Conservation (phyloP, 2,329 filamentous ascomycete species). For the Erysiphe neolycopersici region DNA sequence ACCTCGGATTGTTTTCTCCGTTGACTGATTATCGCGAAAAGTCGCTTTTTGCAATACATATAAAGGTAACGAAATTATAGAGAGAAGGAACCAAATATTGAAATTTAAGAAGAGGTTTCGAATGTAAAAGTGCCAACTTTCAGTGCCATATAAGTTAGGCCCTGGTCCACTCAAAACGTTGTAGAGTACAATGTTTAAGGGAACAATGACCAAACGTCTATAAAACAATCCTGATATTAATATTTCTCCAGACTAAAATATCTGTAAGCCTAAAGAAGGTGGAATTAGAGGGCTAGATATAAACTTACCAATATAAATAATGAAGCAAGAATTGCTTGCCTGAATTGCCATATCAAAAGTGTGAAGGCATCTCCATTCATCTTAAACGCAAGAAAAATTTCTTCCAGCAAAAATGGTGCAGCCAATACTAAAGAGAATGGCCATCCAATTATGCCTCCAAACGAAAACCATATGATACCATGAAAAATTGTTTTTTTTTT, state of each 20-base stretch:
- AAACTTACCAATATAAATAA: slow-evolving; percentile 11
- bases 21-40: slow-evolving; percentile 28
- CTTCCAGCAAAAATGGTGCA: slow-evolving; percentile 57
- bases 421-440: slow-evolving; percentile 72
- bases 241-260: slow-evolving; percentile 35
- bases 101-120: slow-evolving; percentile 84
- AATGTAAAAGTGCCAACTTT: slow-evolving; percentile 92
- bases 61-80: slow-evolving; percentile 46
- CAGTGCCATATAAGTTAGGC: slow-evolving; percentile 80
- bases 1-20: slow-evolving; percentile 45
- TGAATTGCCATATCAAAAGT: slow-evolving; percentile 30
- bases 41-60: slow-evolving; percentile 46
- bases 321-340: slow-evolving; percentile 31
- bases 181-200: slow-evolving; percentile 86
- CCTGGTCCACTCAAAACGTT: slow-evolving; percentile 67
- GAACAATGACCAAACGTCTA: slow-evolving; percentile 46
- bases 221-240: slow-evolving; percentile 66
- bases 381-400: slow-evolving; percentile 30
- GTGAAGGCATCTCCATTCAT: slow-evolving; percentile 31
- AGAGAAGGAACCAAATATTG: slow-evolving; percentile 76
- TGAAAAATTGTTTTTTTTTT: slow-evolving; percentile 49
- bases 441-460: slow-evolving; percentile 74
- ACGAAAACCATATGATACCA: slow-evolving; percentile 75
- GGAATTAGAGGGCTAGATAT: not conserved
- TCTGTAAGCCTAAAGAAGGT: not conserved